Conservation (phyloP, 169 alveolate species). For the Eimeria praecox region DNA sequence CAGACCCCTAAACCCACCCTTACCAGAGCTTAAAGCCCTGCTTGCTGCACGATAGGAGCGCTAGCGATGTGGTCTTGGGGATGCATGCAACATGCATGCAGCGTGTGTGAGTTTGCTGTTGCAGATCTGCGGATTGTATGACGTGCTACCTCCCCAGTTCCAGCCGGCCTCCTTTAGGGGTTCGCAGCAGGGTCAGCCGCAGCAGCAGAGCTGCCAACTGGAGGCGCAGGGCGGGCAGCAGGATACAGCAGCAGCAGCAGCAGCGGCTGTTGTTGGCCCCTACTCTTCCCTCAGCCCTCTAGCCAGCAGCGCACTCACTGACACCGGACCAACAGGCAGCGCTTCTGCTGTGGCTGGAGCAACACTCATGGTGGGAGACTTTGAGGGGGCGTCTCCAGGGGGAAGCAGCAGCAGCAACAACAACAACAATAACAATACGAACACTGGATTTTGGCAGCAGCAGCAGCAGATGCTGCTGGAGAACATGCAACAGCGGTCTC, state of each 20-base stretch:
- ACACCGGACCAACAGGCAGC: background rate
- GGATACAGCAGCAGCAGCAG: conserved; percentile 10
- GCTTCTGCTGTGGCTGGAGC: conserved; percentile 27
- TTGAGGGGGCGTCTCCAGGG: conserved; percentile 61
- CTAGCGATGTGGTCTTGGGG: background rate
- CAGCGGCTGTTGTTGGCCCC: conserved; percentile 22
- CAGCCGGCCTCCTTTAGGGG: conserved; percentile 55
- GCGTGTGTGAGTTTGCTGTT: background rate
- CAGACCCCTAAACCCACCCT: background rate
- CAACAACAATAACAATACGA: conserved; percentile 2
- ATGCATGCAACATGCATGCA: background rate
- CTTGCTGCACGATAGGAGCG: background rate
- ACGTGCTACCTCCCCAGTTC: conserved; percentile 70
- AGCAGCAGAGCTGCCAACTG: conserved; percentile 35
- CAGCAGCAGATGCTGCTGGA: conserved; percentile 58
- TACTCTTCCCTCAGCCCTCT: conserved; percentile 47
- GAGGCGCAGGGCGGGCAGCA: conserved; percentile 15
- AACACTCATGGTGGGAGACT: conserved; percentile 51
- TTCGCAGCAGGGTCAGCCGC: conserved; percentile 54
- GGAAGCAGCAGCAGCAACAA: conserved; percentile 56
- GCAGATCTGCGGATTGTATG: conserved; percentile 68
- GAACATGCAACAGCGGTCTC: conserved; percentile 63
- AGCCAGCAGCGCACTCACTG: conserved; percentile 28
- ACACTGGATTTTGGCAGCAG: conserved; percentile 65
- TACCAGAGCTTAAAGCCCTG: background rate